These are phyloP conservation scores for Phoma herbarum DNA, from an alignment of 2,329 filamentous ascomycete genomes.

Conservation along the genomic window DNA sequence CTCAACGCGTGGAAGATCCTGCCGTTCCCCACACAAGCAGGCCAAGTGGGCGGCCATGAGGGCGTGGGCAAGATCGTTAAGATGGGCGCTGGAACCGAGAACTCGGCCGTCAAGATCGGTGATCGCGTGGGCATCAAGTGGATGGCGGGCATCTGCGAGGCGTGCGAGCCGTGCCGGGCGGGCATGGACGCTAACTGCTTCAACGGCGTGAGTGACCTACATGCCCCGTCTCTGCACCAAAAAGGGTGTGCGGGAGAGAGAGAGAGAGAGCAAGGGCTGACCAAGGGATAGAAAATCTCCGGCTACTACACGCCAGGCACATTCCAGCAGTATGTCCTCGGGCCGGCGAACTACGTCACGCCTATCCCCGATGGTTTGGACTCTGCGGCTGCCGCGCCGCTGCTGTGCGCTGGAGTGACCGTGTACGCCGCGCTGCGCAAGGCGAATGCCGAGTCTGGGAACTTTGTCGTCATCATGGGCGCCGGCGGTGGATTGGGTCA, in stretches of 20 bases:
- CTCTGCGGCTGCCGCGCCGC: conserved; percentile 68
- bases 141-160: conserved; percentile 65
- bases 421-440: conserved; percentile 73
- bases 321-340: conserved; percentile 75
- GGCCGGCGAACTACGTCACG: conserved; percentile 73
- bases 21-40: conserved; percentile 65
- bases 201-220: conserved; percentile 44
- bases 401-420: conserved; percentile 74
- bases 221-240: too few species aligned
- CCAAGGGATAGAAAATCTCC: conserved; percentile 57
- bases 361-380: conserved; percentile 70
- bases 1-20: conserved; percentile 63
- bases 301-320: conserved; percentile 75
- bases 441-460: conserved; percentile 65
- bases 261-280: too few species aligned
- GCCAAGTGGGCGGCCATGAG: conserved; percentile 75
- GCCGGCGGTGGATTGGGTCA: conserved; percentile 72
- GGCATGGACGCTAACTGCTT: conserved; percentile 55
- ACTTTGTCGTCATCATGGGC: conserved; percentile 65
- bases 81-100: conserved; percentile 68
- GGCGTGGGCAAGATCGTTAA: conserved; percentile 72
- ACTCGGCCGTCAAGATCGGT: conserved; percentile 67
- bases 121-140: conserved; percentile 77
- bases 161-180: conserved; percentile 50
- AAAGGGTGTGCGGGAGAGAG: too few species aligned